Conservation (phyloP, 2,329 filamentous ascomycete species). For the Clonostachys chloroleuca region DNA sequence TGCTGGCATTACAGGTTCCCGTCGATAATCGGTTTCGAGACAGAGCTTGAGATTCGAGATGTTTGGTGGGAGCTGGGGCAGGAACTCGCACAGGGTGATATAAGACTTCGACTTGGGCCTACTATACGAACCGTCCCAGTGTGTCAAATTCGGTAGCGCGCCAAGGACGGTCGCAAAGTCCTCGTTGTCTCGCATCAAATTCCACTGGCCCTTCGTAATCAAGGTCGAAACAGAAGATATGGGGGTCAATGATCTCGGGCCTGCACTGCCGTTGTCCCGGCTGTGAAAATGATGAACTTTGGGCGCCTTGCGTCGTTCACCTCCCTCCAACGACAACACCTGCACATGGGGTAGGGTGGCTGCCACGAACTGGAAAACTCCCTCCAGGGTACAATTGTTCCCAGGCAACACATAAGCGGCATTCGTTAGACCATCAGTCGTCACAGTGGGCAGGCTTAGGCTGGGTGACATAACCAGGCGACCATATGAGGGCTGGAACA, state of each 20-base stretch:
- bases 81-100: slow-evolving; percentile 60
- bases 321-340: slow-evolving; percentile 71
- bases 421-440: slow-evolving; percentile 49
- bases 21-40: slow-evolving; percentile 67
- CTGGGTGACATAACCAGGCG: slow-evolving; percentile 17
- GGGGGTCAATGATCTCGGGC: slow-evolving; percentile 1
- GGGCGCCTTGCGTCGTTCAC: slow-evolving; percentile 70
- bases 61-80: slow-evolving; percentile 48
- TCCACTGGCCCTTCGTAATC: slow-evolving; percentile 74
- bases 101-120: slow-evolving; percentile 74
- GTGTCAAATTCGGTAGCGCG: slow-evolving; percentile 61
- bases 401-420: slow-evolving; percentile 54
- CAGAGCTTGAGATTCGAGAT: slow-evolving; percentile 63
- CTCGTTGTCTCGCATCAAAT: slow-evolving; percentile 58
- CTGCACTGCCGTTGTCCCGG: slow-evolving; percentile 6
- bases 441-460: slow-evolving; percentile 45
- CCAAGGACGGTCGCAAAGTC: slow-evolving; percentile 60
- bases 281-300: slow-evolving; percentile 43
- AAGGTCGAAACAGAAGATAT: slow-evolving; percentile 50
- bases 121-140: slow-evolving; percentile 61
- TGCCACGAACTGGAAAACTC: slow-evolving; percentile 62
- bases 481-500: slow-evolving; percentile 57
- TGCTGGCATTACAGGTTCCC: slow-evolving; percentile 55
- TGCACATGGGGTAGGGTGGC: slow-evolving; percentile 54
- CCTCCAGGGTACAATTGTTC: slow-evolving; percentile 66